Percentiles rank a stretch among this genome's conserved stretches.
phyloP scores from a whole-genome alignment of 768 basidiomycete species.

The Lactarius deliciosus region DNA sequence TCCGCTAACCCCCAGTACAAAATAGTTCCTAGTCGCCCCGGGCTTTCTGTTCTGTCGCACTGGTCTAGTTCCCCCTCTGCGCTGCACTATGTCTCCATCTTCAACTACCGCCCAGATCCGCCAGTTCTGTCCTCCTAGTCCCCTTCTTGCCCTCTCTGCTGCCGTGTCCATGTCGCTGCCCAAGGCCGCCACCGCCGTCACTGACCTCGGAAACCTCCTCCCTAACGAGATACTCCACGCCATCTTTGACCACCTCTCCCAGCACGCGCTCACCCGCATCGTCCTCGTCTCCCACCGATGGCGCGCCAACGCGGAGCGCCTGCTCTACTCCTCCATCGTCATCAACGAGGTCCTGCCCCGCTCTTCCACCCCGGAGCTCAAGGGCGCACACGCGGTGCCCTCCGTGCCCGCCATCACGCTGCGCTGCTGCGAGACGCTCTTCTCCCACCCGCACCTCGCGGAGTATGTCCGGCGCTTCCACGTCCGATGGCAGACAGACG shows the following conservation, averaged over 20 bases:
- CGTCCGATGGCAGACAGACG: conserved; percentile 54
- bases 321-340: conserved; percentile 54
- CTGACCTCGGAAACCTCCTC: conserved; percentile 31
- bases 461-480: conserved; percentile 48
- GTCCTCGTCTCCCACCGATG: conserved; percentile 46
- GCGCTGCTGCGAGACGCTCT: conserved; percentile 54
- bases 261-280: conserved; percentile 40
- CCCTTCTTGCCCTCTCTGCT: background rate
- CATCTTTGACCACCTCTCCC: conserved; percentile 43
- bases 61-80: background rate
- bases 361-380: conserved; percentile 40
- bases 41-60: background rate
- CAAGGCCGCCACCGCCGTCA: background rate
- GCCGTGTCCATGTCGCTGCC: background rate
- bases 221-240: conserved; percentile 57
- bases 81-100: background rate
- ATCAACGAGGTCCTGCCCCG: conserved; percentile 50
- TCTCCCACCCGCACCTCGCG: conserved; percentile 45
- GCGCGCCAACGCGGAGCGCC: conserved; percentile 53
- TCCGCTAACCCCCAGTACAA: conserved; percentile 16
- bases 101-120: background rate
- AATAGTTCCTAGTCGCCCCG: conserved; percentile 21
- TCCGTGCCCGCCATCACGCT: conserved; percentile 40
- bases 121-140: background rate
- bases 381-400: conserved; percentile 9